These are phyloP conservation scores for Grammothele lineata DNA, from an alignment of 768 basidiomycete species.

Conservation along the genomic window DNA sequence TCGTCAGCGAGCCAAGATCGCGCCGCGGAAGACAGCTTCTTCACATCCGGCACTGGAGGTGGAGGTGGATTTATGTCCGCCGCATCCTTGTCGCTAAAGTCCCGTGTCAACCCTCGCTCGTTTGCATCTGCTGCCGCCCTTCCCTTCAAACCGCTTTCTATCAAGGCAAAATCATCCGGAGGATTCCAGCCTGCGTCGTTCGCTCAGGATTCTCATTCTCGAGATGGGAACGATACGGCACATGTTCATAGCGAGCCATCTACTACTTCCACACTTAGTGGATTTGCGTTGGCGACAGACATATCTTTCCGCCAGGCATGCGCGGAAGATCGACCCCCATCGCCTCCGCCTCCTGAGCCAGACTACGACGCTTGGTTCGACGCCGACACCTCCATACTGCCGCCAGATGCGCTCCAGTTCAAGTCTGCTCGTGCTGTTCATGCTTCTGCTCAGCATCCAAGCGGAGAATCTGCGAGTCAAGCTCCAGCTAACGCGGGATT, in stretches of 20 bases:
- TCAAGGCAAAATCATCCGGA: too few species aligned
- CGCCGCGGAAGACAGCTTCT: slow-evolving; percentile 10
- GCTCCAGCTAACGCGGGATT: not conserved
- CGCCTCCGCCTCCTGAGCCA: slow-evolving; percentile 2
- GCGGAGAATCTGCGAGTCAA: not conserved
- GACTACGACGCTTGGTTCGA: slow-evolving; percentile 19
- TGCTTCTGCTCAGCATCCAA: too few species aligned
- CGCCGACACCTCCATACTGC: slow-evolving; percentile 4
- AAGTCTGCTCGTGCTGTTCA: slow-evolving; percentile 1
- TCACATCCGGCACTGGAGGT: not conserved
- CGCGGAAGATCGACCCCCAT: not conserved
- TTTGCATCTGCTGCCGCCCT: slow-evolving; percentile 5
- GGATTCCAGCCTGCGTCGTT: too few species aligned
- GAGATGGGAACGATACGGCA: too few species aligned
- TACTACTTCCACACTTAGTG: not conserved
- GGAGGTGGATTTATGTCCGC: not conserved
- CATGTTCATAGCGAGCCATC: not conserved
- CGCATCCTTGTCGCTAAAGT: not conserved
- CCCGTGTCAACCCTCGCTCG: not conserved
- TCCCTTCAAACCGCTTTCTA: too few species aligned
- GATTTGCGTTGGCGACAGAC: slow-evolving; percentile 3
- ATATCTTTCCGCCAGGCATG: too few species aligned
- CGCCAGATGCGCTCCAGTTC: slow-evolving; percentile 5
- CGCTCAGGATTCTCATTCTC: too few species aligned
- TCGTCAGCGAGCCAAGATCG: slow-evolving; percentile 2